Evolutionary conservation across 495 filamentous ascomycete genomes (phyloP).

Genomic region (Amorphotheca resinae): DNA sequence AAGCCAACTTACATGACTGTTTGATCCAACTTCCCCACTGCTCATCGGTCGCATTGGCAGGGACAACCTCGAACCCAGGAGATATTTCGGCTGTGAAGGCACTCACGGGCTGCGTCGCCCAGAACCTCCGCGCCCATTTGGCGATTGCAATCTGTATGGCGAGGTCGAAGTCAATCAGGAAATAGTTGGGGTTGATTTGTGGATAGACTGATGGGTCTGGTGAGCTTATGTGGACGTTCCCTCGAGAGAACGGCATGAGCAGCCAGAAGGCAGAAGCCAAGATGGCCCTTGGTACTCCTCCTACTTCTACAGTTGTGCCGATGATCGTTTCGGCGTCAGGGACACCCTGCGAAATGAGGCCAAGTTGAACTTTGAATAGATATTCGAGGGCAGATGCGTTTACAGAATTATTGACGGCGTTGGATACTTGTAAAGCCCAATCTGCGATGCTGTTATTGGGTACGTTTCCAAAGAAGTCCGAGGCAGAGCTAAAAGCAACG

Average conservation of each 20-base stretch:
- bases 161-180: conserved; percentile 4
- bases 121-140: conserved; percentile 19
- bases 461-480: conserved; percentile 10
- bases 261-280: conserved; percentile 30
- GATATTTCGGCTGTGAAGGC: conserved; percentile 10
- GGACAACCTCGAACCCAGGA: conserved; percentile 12
- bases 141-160: conserved; percentile 15
- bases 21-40: conserved; percentile 22
- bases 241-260: conserved; percentile 39
- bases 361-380: conserved; percentile 30
- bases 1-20: conserved; percentile 9
- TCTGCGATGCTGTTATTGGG: background rate
- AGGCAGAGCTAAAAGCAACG: conserved; percentile 20
- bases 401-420: conserved; percentile 21
- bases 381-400: conserved; percentile 20
- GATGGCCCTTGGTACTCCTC: conserved; percentile 10
- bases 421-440: conserved; percentile 8
- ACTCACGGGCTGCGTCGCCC: conserved; percentile 19
- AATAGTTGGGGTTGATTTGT: conserved; percentile 31
- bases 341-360: conserved; percentile 30
- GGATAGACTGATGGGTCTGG: conserved; percentile 25
- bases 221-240: conserved; percentile 40
- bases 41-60: conserved; percentile 21
- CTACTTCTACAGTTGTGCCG: background rate
- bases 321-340: conserved; percentile 31